Evolutionary conservation across 2,329 filamentous ascomycete genomes (phyloP), one percentile per base, ranked within the genome.

Genomic region (Aspergillus sp.): DNA sequence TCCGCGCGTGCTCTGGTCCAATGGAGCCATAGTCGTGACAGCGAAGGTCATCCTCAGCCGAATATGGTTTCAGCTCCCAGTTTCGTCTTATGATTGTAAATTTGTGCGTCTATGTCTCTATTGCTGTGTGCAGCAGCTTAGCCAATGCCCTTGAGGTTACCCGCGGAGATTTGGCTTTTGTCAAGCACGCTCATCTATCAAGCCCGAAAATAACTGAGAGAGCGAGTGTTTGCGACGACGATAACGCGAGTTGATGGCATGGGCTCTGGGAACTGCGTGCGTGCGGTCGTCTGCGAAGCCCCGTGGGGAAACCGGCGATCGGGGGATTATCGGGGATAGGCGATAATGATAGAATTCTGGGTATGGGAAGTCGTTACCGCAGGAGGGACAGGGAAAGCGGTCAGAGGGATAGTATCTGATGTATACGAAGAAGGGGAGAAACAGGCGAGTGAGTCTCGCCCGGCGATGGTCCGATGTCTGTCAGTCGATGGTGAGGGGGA

Each of bases 21-120:
- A 44, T 20, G 62, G 59, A 12, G 61, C 56, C 59, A 70, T 66
- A 45, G 62, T 53, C 44, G 55, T 56, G 38, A 65, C 53, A 22
- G 64, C 58, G 41, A 64, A 61, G 26, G 66, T 64, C 64, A 69
- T 69, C 34, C 48, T 57, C 50, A 42, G 34, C 32, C 20, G 34
- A n/a, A 47, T 52, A 22, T 17, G n/a, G 24, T 44, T 26, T 4
- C 18, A 34, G 18, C 42, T n/a, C 18, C 26, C 9, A 30, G n/a
- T 18, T n/a, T 15, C 12, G 4, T 38, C n/a, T 22, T 18, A 44
- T 22, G 20, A 2, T 41, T 26, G 32, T n/a, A 39, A 18, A 44
- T 13, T 34, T 42, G 41, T 32, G 5, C 4, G 34, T 53, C 30
- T 38, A 39, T 34, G 12, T 26, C 44, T 42, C 24, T 54, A 34